Base-by-base conservation (phyloP, 2,329 filamentous ascomycete genomes). In the Colletotrichum tofieldiae region DNA sequence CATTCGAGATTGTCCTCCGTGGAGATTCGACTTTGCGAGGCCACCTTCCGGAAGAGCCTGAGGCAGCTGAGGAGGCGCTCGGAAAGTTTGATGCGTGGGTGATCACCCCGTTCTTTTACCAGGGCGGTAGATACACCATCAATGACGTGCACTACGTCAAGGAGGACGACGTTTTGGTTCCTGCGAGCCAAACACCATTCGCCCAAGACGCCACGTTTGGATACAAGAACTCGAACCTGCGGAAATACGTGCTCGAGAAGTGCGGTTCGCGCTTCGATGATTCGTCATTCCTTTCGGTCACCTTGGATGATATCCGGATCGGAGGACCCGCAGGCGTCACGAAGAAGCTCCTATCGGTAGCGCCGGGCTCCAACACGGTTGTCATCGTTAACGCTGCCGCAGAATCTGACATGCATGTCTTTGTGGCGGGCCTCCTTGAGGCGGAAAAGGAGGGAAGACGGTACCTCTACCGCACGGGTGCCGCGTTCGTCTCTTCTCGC, bases 201-300 rank as follows among this genome's bases (percentile, higher is more conserved):
- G 88, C 89, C 0, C 83, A 83, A 37, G 89, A 91, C 73, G 88
- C 87, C 0, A 87, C 87, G 0, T 91, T 91, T 76, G 88, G 89
- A 0, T 90, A 89, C 73, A 83, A 81, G 67, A 87, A 83, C 64
- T 90, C 88, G 0, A 86, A 89, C 73, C 75, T 89, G 49, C 76
- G 82, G 12, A 86, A 88, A 29, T 90, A 89, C 74, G 83, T 90
- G 0, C 78, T 84, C 1, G 89, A 91, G 75, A 91, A 91, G 43
- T 75, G 75, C n/a, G 72, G 77, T 0, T 56, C 74, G 0, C 68
- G 78, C 2, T 80, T 80, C 45, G 62, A 75, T 35, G 51, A 69
- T 1, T 73, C 72, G 1, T 77, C 77, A 0, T 79, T 81, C 55
- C 20, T 78, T 26, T 79, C 78, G 0, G 69, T 81, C 1, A 79